These are phyloP conservation scores for Lasiosphaeriaceae sp. DNA, from an alignment of 495 filamentous ascomycete species.

Conservation along the genomic window DNA sequence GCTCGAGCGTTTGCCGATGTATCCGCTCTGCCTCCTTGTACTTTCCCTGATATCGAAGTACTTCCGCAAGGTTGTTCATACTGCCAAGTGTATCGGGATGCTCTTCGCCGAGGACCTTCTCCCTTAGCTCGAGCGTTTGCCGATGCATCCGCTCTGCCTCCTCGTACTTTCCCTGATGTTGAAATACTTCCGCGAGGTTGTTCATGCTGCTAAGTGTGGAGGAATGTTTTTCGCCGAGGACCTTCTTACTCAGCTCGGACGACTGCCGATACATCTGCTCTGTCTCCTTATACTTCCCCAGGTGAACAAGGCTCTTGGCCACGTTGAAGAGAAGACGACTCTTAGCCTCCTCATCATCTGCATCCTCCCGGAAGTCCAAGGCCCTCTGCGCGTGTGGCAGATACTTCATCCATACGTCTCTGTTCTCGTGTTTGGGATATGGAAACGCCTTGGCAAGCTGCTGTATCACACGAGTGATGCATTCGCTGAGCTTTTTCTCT, in stretches of 20 bases:
- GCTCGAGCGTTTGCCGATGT: constrained; percentile 9
- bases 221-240: constrained; percentile 9
- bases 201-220: constrained; percentile 9
- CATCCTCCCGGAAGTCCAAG: constrained; percentile 11
- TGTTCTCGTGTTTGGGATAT: constrained; percentile 27
- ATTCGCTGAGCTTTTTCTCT: constrained; percentile 20
- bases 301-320: constrained; percentile 3
- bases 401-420: constrained; percentile 29
- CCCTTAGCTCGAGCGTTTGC: constrained; percentile 5
- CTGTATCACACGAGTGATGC: constrained; percentile 25
- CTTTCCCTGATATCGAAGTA: constrained; percentile 2
- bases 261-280: constrained; percentile 13
- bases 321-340: constrained; percentile 9
- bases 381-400: constrained; percentile 37
- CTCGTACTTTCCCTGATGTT: constrained; percentile 11
- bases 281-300: constrained; percentile 18
- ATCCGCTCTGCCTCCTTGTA: constrained; percentile 14
- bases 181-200: constrained; percentile 9
- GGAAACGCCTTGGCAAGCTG: constrained; percentile 31
- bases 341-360: background rate
- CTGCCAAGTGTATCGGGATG: constrained; percentile 15
- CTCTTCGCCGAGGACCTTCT: constrained; percentile 12
- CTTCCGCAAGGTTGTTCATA: constrained; percentile 13
- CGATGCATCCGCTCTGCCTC: constrained; percentile 17
- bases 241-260: constrained; percentile 7